Percentiles rank a stretch among this genome's conserved stretches.
Evolutionary conservation across 1,284 basidiomycete species (phyloP).

Genomic region (Cryptococcus neoformans): DNA sequence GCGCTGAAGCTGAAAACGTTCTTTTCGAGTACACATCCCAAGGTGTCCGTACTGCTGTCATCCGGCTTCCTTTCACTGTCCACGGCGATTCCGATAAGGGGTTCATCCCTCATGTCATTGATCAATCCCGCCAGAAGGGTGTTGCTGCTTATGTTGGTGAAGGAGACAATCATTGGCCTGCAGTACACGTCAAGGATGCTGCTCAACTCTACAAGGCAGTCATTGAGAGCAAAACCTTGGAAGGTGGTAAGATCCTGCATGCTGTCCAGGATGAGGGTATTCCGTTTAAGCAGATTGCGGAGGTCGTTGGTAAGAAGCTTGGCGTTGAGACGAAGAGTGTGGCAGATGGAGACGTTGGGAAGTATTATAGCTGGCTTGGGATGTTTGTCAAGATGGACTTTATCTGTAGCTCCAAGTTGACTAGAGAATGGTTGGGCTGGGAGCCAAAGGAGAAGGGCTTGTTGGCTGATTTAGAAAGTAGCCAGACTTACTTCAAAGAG

Average conservation of each 20-base stretch:
- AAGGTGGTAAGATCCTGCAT: conserved; percentile 19
- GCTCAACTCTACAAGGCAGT: conserved; percentile 28
- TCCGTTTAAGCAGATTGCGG: conserved; percentile 18
- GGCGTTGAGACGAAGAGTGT: conserved; percentile 11
- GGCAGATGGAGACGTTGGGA: conserved; percentile 11
- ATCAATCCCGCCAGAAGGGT: conserved; percentile 12
- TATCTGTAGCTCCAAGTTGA: background rate
- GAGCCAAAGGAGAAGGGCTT: conserved; percentile 9
- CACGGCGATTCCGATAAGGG: conserved; percentile 21
- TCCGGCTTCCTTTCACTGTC: conserved; percentile 22
- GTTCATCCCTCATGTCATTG: conserved; percentile 17
- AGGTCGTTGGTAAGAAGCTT: conserved; percentile 16
- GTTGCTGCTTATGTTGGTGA: conserved; percentile 19
- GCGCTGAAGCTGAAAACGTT: too few species aligned
- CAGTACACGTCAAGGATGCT: conserved; percentile 19
- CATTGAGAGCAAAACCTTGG: conserved; percentile 15
- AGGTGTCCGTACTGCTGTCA: conserved; percentile 14
- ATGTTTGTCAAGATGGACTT: background rate
- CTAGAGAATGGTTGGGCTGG: conserved; percentile 11
- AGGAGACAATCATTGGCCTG: conserved; percentile 15
- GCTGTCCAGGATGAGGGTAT: conserved; percentile 14
- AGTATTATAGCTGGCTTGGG: conserved; percentile 15
- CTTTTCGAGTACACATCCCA: background rate
- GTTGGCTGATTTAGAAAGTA: conserved; percentile 8
- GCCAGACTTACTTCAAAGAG: conserved; percentile 2